These are phyloP conservation scores for Debaryomyces robertsiae DNA, from an alignment of 1,139 yeast genomes.

Conservation along the genomic window DNA sequence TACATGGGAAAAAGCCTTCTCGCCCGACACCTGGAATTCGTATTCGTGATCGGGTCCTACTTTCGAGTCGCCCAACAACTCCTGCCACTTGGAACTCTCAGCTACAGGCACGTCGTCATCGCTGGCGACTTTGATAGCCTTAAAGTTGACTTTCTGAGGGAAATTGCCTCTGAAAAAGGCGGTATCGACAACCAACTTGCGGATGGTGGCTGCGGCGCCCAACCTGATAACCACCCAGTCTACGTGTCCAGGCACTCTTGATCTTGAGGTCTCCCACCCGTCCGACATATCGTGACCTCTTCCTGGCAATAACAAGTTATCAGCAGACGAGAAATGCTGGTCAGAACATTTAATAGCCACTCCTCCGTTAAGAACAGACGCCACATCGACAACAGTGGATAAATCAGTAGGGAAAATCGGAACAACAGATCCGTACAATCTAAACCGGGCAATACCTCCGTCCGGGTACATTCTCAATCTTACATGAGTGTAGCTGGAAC, in stretches of 20 bases:
- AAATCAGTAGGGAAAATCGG: slow-evolving; percentile 59
- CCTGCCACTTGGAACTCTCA: slow-evolving; percentile 57
- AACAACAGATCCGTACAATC: slow-evolving; percentile 79
- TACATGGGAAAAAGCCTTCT: slow-evolving; percentile 58
- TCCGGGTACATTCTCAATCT: slow-evolving; percentile 92
- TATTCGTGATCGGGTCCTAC: slow-evolving; percentile 85
- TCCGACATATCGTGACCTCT: slow-evolving; percentile 96
- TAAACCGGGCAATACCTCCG: slow-evolving; percentile 94
- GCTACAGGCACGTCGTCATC: slow-evolving; percentile 38
- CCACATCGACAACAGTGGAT: slow-evolving; percentile 62
- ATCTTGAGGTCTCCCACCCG: slow-evolving; percentile 97
- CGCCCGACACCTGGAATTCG: slow-evolving; percentile 40
- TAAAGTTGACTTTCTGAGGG: slow-evolving; percentile 74
- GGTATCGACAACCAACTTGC: slow-evolving; percentile 75
- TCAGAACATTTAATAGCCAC: slow-evolving; percentile 81
- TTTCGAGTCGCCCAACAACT: slow-evolving; percentile 66
- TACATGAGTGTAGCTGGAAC: slow-evolving; percentile 69
- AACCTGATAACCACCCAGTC: slow-evolving; percentile 89
- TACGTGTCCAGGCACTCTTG: slow-evolving; percentile 77
- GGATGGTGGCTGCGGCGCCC: slow-evolving; percentile 63
- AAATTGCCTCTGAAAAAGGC: slow-evolving; percentile 93
- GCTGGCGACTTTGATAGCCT: slow-evolving; percentile 49
- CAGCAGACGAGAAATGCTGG: slow-evolving; percentile 92
- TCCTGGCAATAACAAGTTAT: slow-evolving; percentile 86
- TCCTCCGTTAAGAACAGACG: slow-evolving; percentile 85